phyloP scores from a whole-genome alignment of 352 stramenopile species.

The Blastocystis sp. region DNA sequence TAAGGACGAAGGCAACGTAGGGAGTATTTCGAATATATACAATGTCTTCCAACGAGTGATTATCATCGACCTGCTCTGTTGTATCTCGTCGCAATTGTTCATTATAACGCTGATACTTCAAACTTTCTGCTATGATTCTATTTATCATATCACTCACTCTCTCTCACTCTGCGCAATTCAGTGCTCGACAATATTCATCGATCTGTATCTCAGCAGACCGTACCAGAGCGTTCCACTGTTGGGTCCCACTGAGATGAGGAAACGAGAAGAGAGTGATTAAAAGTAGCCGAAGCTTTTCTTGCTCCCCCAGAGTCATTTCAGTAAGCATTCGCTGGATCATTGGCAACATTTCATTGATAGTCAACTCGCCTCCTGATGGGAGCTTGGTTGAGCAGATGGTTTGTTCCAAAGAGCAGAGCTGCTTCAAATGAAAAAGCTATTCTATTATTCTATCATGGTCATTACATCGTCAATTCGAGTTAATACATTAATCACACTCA shows the following conservation, averaged over 20 bases:
- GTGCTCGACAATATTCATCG: neutral
- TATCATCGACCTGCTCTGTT: neutral
- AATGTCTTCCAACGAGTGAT: conserved; percentile 53
- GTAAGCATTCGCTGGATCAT: conserved; percentile 53
- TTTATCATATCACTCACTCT: neutral
- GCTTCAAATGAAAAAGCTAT: conserved; percentile 56
- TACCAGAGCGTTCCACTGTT: conserved; percentile 25
- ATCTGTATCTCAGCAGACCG: neutral
- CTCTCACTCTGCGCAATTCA: neutral
- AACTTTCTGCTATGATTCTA: neutral
- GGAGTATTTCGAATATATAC: conserved; percentile 49
- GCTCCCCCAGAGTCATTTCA: conserved; percentile 30
- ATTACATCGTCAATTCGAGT: conserved; percentile 41
- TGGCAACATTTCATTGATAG: neutral
- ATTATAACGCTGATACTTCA: neutral
- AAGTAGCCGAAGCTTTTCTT: conserved; percentile 47
- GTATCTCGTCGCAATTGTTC: neutral
- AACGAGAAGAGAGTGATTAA: conserved; percentile 63
- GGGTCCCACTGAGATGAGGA: conserved; percentile 7
- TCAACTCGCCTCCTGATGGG: conserved; percentile 4
- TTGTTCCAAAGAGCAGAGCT: conserved; percentile 58
- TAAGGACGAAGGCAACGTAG: conserved; percentile 10
- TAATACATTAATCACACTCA: conserved; percentile 43
- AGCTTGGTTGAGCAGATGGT: conserved; percentile 50
- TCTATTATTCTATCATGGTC: neutral